Conservation (phyloP, 225 moss, liverwort and hornwort genomes). For the Climacium dendroides region DNA sequence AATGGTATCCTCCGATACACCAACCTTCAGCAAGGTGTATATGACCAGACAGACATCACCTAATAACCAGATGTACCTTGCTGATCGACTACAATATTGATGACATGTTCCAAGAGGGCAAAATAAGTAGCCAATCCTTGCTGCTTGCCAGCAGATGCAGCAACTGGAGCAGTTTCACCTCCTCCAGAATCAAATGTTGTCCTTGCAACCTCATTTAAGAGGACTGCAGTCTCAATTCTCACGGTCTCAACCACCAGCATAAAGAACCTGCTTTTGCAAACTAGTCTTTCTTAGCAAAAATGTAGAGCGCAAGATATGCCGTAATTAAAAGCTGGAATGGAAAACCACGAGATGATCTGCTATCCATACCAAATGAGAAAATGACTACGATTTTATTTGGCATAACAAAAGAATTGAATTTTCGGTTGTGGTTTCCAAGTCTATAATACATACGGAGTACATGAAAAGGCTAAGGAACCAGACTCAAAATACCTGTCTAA, state of each 20-base stretch:
- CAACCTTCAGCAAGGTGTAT: neutral
- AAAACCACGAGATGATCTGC: neutral
- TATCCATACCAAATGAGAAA: neutral
- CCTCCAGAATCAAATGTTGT: slow-evolving; percentile 59
- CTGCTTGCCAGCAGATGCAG: slow-evolving; percentile 52
- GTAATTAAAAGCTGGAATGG: neutral
- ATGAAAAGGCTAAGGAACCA: neutral
- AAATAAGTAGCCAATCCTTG: slow-evolving; percentile 71
- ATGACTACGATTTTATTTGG: neutral
- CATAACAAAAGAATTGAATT: neutral
- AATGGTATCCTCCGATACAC: neutral
- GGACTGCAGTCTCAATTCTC: slow-evolving; percentile 80
- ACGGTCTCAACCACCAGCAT: slow-evolving; percentile 77
- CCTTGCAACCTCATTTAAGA: slow-evolving; percentile 76
- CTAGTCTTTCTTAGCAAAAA: neutral
- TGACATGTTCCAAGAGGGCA: slow-evolving; percentile 57
- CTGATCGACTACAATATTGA: slow-evolving; percentile 58
- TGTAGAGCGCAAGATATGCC: neutral
- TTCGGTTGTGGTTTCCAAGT: neutral
- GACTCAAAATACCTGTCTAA: slow-evolving; percentile 46
- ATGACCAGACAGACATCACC: neutral
- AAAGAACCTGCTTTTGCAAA: slow-evolving; percentile 62
- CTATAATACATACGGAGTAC: neutral
- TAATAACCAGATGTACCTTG: slow-evolving; percentile 31
- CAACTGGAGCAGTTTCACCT: slow-evolving; percentile 29